These are phyloP conservation scores for Metschnikowia koreensis DNA, from an alignment of 805 yeast genomes.

Conservation along the genomic window DNA sequence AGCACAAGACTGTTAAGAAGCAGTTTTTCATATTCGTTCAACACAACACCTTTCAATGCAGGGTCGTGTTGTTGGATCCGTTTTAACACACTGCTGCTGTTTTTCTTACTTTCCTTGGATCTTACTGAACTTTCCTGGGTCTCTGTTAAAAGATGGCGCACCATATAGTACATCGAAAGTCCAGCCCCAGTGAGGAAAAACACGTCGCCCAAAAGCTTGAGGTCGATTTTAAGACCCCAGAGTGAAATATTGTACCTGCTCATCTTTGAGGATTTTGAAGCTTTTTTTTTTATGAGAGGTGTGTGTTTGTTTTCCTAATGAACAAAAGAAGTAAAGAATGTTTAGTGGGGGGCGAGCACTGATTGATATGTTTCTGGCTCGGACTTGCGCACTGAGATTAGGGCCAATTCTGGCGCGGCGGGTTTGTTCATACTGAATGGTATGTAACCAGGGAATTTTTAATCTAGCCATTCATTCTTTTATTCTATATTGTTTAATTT, in stretches of 20 bases:
- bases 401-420: background rate
- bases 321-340: too few relatives aligned
- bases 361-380: too few relatives aligned
- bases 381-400: background rate
- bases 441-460: background rate
- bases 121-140: slow-evolving; percentile 30
- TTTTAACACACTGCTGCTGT: slow-evolving; percentile 45
- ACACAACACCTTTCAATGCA: slow-evolving; percentile 45
- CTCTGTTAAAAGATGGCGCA: slow-evolving; percentile 42
- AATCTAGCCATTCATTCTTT: too few relatives aligned
- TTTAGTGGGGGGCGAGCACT: too few relatives aligned
- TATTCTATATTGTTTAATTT: too few relatives aligned
- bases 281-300: background rate
- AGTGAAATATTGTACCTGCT: slow-evolving; percentile 34
- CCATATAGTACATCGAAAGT: slow-evolving; percentile 63
- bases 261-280: slow-evolving; percentile 17
- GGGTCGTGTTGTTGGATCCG: slow-evolving; percentile 53
- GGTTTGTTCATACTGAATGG: background rate
- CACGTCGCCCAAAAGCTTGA: slow-evolving; percentile 41
- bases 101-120: slow-evolving; percentile 64
- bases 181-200: slow-evolving; percentile 57
- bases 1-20: slow-evolving; percentile 75
- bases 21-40: slow-evolving; percentile 75
- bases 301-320: background rate
- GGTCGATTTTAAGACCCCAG: slow-evolving; percentile 38